Evolutionary conservation across 441 rosid genomes (phyloP).

Genomic region (Jatropha multifida): DNA sequence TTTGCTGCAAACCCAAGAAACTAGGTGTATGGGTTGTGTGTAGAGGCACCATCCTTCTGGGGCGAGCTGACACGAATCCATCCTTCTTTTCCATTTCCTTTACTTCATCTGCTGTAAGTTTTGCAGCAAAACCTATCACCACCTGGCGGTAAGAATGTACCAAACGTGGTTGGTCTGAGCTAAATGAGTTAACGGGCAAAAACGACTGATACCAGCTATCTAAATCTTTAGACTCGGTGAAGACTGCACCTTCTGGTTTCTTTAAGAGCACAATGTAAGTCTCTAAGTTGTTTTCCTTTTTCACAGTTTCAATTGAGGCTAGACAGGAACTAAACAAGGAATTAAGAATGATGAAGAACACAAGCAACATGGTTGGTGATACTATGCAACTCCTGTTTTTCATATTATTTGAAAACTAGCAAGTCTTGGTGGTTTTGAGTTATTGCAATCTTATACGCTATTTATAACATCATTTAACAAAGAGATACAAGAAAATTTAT

Average conservation of each 20-base stretch:
- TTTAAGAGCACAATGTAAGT: slow-evolving; percentile 46
- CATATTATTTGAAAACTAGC: slow-evolving; percentile 17
- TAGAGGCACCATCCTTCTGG: slow-evolving; percentile 23
- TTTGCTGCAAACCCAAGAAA: slow-evolving; percentile 40
- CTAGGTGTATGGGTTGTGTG: slow-evolving; percentile 39
- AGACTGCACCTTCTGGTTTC: slow-evolving; percentile 26
- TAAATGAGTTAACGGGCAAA: slow-evolving; percentile 26
- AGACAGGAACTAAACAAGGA: slow-evolving; percentile 23
- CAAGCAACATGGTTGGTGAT: slow-evolving; percentile 6
- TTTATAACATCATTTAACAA: background rate
- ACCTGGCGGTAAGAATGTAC: slow-evolving; percentile 37
- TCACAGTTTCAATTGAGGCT: background rate
- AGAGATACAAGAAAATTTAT: background rate
- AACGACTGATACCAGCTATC: slow-evolving; percentile 40
- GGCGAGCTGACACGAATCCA: slow-evolving; percentile 37
- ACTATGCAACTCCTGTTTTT: slow-evolving; percentile 12
- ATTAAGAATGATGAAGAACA: slow-evolving; percentile 20
- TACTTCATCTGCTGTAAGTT: slow-evolving; percentile 38
- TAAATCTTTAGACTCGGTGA: slow-evolving; percentile 19
- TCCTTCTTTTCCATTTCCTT: slow-evolving; percentile 28
- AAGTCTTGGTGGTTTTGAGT: background rate
- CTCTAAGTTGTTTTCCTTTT: slow-evolving; percentile 12
- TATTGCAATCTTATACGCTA: background rate
- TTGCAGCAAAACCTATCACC: slow-evolving; percentile 45
- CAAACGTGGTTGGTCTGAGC: slow-evolving; percentile 11